A percentile compares a stretch with the other conserved stretches of the same genome.
These are phyloP conservation scores for Magnusiomyces fungicola DNA, from an alignment of 1,139 yeast species.

Conservation along the genomic window DNA sequence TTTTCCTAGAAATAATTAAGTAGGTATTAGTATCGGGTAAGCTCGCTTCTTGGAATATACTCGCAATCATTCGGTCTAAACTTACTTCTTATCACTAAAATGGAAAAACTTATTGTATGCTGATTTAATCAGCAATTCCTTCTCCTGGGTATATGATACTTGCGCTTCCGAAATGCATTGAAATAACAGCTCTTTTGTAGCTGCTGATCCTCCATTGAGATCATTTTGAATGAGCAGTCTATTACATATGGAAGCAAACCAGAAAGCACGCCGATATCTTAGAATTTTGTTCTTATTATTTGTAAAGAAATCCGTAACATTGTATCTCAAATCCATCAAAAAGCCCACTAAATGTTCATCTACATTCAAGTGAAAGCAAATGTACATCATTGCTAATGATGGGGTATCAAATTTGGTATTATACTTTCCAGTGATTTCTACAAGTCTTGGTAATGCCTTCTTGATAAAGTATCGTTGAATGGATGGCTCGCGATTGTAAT, in stretches of 20 bases:
- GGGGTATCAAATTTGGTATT: slow-evolving; percentile 6
- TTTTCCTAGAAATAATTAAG: neutral
- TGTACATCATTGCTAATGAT: slow-evolving; percentile 3
- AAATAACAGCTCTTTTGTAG: neutral
- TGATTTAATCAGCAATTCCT: neutral
- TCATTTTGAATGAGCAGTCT: slow-evolving; percentile 3
- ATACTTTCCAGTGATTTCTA: slow-evolving; percentile 1
- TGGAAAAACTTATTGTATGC: slow-evolving; percentile 7
- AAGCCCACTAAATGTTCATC: slow-evolving; percentile 4
- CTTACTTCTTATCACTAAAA: slow-evolving; percentile 5
- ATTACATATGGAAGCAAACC: slow-evolving; percentile 5
- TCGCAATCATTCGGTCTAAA: neutral
- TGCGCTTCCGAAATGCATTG: slow-evolving; percentile 5
- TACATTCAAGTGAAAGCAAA: slow-evolving; percentile 3
- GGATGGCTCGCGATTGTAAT: slow-evolving; percentile 3
- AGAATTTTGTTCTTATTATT: slow-evolving; percentile 1
- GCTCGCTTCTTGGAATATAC: neutral
- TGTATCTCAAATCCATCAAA: neutral
- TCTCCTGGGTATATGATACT: neutral
- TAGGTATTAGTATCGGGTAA: neutral
- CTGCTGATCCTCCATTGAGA: neutral
- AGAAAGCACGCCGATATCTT: slow-evolving; percentile 4
- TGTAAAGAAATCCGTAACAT: neutral
- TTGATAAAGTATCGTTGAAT: slow-evolving; percentile 6
- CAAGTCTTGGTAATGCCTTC: slow-evolving; percentile 4